Evolutionary conservation across 2,329 filamentous ascomycete genomes (phyloP).

Genomic region (Claviceps paspali): DNA sequence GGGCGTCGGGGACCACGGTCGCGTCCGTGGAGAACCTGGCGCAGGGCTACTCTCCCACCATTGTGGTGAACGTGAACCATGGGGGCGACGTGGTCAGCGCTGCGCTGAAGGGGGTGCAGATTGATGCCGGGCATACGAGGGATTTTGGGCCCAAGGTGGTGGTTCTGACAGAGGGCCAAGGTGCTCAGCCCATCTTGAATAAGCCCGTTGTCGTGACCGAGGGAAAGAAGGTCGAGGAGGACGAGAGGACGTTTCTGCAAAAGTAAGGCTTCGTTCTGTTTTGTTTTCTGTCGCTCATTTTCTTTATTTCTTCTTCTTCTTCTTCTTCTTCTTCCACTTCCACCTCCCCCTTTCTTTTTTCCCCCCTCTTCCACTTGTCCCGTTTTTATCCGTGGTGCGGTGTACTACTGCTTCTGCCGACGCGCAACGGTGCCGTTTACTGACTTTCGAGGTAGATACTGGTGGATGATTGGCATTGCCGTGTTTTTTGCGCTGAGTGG

Average conservation of each 20-base stretch:
- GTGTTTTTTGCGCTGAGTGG: constrained; percentile 37
- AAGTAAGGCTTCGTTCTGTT: constrained; percentile 34
- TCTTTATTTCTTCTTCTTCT: background rate
- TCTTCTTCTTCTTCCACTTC: background rate
- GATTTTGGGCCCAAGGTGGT: constrained; percentile 48
- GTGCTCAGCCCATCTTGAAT: constrained; percentile 44
- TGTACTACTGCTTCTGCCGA: background rate
- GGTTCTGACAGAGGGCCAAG: constrained; percentile 30
- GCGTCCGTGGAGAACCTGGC: constrained; percentile 40
- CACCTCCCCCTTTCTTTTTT: background rate
- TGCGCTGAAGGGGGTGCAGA: constrained; percentile 36
- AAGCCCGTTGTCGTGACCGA: constrained; percentile 48
- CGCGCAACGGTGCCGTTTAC: constrained; percentile 8
- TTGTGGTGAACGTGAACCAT: constrained; percentile 36
- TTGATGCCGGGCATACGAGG: constrained; percentile 49
- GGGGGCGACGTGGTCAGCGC: constrained; percentile 32
- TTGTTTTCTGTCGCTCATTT: too few species aligned
- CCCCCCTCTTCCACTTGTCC: background rate
- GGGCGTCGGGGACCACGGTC: constrained; percentile 41
- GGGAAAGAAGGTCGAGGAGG: constrained; percentile 39
- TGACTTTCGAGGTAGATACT: constrained; percentile 37
- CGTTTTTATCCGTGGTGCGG: background rate
- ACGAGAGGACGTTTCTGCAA: constrained; percentile 50
- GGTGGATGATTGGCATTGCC: constrained; percentile 45
- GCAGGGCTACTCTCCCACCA: constrained; percentile 44